These are phyloP conservation scores for Botrytis hyacinthi DNA, from an alignment of 2,329 filamentous ascomycete genomes.

Conservation along the genomic window DNA sequence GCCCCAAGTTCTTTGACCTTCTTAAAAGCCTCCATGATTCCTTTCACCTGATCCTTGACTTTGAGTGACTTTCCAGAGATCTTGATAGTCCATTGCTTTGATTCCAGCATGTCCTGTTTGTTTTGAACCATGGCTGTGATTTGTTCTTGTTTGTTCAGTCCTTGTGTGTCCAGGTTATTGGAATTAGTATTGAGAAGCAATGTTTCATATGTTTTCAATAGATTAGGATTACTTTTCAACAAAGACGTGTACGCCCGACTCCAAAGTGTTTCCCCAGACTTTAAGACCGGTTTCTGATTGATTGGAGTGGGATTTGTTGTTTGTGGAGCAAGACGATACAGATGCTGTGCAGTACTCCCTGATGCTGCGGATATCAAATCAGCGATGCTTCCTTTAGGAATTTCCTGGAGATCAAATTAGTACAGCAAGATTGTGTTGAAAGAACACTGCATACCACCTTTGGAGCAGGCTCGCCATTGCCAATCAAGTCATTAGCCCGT, in stretches of 20 bases:
- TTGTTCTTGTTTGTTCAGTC: not conserved
- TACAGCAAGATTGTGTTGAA: not conserved
- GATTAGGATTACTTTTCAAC: not conserved
- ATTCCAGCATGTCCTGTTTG: no score
- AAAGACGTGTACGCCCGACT: not conserved
- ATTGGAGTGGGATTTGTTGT: not conserved
- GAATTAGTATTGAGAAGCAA: not conserved
- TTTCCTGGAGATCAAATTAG: not conserved
- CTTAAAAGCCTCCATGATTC: no score
- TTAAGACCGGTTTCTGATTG: not conserved
- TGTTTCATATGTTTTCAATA: not conserved
- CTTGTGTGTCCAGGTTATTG: no score
- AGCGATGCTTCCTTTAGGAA: not conserved
- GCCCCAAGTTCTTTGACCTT: no score
- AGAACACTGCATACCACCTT: not conserved
- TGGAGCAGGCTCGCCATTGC: not conserved
- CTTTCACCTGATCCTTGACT: no score
- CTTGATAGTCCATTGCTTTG: no score
- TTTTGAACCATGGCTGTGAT: not conserved
- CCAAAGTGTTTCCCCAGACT: not conserved
- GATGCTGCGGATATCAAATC: not conserved
- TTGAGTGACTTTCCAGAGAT: no score
- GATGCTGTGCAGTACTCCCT: not conserved
- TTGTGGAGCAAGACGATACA: no score
- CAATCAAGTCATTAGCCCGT: not conserved